A percentile compares a stretch with the other conserved stretches of the same genome.
Evolutionary conservation across 306 rosid genomes (phyloP).

Genomic region (Quercus mongolica): DNA sequence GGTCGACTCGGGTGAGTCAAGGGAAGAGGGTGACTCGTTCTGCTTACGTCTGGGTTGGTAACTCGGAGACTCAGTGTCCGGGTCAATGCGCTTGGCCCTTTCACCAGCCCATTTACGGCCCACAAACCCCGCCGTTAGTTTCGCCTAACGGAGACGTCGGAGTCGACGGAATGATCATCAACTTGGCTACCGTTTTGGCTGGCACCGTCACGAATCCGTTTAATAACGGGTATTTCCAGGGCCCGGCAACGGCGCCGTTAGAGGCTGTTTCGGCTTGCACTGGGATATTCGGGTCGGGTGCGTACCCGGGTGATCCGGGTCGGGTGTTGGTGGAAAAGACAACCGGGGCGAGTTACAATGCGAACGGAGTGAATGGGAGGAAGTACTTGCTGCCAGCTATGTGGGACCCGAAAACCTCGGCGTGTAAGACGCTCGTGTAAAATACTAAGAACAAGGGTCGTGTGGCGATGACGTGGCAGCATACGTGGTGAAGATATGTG

Average conservation of each 20-base stretch:
- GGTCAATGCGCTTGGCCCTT: constrained; percentile 98
- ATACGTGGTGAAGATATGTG: constrained; percentile 21
- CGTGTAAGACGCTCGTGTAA: constrained; percentile 72
- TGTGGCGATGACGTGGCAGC: neutral
- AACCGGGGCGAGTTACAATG: constrained; percentile 77
- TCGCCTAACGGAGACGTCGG: constrained; percentile 97
- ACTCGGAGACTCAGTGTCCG: constrained; percentile 79
- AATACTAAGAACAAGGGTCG: neutral
- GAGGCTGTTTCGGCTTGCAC: constrained; percentile 92
- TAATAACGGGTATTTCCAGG: constrained; percentile 79
- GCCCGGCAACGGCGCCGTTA: constrained; percentile 68
- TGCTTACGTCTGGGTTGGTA: constrained; percentile 86
- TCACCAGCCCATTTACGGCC: constrained; percentile 90
- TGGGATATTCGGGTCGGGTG: constrained; percentile 65
- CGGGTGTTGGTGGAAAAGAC: constrained; percentile 45
- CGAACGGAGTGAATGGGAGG: constrained; percentile 61
- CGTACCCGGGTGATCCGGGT: constrained; percentile 91
- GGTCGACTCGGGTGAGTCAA: constrained; percentile 19
- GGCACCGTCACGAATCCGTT: constrained; percentile 93
- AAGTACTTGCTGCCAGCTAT: constrained; percentile 77
- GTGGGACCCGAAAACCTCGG: constrained; percentile 83
- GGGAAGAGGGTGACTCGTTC: constrained; percentile 19
- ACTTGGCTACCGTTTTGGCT: constrained; percentile 79
- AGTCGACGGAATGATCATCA: constrained; percentile 80
- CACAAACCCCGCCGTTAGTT: constrained; percentile 72